These are phyloP conservation scores for Fimicolochytrium jonesii DNA, from an alignment of 192 early-diverging fungal genomes.

Conservation along the genomic window DNA sequence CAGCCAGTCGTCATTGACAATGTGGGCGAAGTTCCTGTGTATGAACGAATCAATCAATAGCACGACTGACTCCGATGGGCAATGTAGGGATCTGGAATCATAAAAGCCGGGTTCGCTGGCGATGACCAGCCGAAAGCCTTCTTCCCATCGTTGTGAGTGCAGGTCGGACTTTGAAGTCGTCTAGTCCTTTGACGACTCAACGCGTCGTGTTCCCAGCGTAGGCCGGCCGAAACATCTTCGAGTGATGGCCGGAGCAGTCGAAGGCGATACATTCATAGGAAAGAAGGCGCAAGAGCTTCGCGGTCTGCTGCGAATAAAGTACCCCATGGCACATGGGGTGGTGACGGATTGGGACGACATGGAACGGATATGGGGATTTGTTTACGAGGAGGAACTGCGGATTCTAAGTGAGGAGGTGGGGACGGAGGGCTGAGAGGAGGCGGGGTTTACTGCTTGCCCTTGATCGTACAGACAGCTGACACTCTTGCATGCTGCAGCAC, in stretches of 20 bases:
- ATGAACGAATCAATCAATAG: no score
- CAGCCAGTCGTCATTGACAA: conserved; percentile 99
- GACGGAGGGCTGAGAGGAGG: background rate
- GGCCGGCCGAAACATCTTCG: conserved; percentile 95
- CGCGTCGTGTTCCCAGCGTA: conserved; percentile 49
- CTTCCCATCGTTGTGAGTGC: conserved; percentile 83
- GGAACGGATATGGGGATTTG: conserved; percentile 96
- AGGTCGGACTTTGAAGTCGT: no score
- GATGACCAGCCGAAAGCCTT: conserved; percentile 96
- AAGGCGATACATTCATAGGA: conserved; percentile 95
- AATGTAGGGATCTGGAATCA: conserved; percentile 93
- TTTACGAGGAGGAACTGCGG: conserved; percentile 96
- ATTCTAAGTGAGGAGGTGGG: conserved; percentile 88
- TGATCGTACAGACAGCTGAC: no score
- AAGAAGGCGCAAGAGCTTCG: conserved; percentile 92
- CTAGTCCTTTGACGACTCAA: background rate
- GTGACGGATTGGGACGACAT: conserved; percentile 98
- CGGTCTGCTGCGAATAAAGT: conserved; percentile 89
- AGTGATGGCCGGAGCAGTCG: conserved; percentile 97
- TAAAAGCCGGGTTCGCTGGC: conserved; percentile 98
- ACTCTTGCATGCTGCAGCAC: conserved; percentile 58
- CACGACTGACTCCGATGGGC: no score
- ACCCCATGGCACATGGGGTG: conserved; percentile 96
- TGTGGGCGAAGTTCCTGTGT: conserved; percentile 49
- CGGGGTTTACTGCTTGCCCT: background rate